A percentile compares a stretch with the other conserved stretches of the same genome.
Conservation (phyloP, 176 grass and related monocot genomes). For the Ampelocalamus luodianensis region DNA sequence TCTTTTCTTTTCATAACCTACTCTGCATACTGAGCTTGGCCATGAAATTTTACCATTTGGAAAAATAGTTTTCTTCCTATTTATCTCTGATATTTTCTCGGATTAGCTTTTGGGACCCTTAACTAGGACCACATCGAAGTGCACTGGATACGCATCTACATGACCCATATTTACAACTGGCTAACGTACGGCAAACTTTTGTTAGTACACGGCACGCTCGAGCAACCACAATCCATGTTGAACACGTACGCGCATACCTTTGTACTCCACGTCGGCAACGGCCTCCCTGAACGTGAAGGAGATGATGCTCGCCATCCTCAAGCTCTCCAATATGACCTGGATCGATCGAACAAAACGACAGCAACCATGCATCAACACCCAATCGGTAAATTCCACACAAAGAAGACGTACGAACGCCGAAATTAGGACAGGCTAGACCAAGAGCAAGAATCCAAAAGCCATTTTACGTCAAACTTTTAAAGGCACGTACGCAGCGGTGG, state of each 20-base stretch:
- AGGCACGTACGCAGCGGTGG: neutral
- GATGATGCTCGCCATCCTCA: conserved; percentile 78
- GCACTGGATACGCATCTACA: neutral
- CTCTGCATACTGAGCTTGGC: too few relatives aligned
- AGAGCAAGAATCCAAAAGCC: neutral
- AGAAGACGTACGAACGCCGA: neutral
- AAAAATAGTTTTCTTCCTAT: too few relatives aligned
- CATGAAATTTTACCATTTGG: too few relatives aligned
- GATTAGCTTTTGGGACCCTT: neutral
- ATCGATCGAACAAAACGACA: neutral
- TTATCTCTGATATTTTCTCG: neutral
- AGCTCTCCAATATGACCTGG: conserved; percentile 69
- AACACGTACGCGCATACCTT: conserved; percentile 52
- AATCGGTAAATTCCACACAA: neutral
- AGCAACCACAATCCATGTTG: conserved; percentile 18
- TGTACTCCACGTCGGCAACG: conserved; percentile 64
- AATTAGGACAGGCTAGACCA: neutral
- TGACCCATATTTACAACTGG: neutral
- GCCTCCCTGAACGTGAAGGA: conserved; percentile 80
- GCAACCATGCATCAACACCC: neutral
- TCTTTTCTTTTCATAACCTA: too few relatives aligned
- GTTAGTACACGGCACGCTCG: conserved; percentile 5
- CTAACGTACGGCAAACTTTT: conserved; percentile 9
- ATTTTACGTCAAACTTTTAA: neutral
- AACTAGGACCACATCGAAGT: neutral